Evolutionary conservation across 202 grass and related monocot genomes (phyloP), one percentile per base, ranked within the genome.

Genomic region (Schoenoplectus triqueter): DNA sequence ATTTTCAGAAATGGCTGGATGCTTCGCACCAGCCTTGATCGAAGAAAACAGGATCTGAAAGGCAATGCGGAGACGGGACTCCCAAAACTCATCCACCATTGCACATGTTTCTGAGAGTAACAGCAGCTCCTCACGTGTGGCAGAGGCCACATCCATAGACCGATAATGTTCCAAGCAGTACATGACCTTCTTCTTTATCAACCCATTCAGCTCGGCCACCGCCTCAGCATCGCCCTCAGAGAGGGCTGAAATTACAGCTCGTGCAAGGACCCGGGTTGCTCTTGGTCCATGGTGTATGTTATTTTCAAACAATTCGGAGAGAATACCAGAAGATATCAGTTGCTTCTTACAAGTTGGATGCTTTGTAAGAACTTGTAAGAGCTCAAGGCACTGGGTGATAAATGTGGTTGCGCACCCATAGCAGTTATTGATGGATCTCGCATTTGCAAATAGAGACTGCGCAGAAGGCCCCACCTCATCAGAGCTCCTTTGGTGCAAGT

Each of bases 1-100:
- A 92, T 98, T 91, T 86, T 98, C 95, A 21, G 95, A 98, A 88
- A 95, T 95, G 78, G 95, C 91, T 88, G 95, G 95, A 89, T 98
- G 95, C 76, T 95, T 98, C 82, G 91, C 95, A 84, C 95, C 95
- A 54, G 93, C 76, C 89, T 98, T 98, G 87, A 98, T 95, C 40
- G 95, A 98, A 87, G 93, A 90, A 81, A 98, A 98, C 78, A 98
- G 60, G 62, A 98, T 90, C 82, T 93, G 95, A 89, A 98, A 98
- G 51, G 91, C 93, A 15, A 98, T 79, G 74, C 95, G 92, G 67
- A 98, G 73, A 65, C 92, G 88, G 82, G 95, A 87, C 87, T 98
- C 95, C 95, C 95, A 98, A 81, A 92, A 95, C 79, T 98, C 95
- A 80, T 98, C 95, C 66, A 98, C 92, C 81, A 95, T 80, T 2